Conservation (phyloP, 2,329 filamentous ascomycete species). For the Endoconidiophora laricicola region DNA sequence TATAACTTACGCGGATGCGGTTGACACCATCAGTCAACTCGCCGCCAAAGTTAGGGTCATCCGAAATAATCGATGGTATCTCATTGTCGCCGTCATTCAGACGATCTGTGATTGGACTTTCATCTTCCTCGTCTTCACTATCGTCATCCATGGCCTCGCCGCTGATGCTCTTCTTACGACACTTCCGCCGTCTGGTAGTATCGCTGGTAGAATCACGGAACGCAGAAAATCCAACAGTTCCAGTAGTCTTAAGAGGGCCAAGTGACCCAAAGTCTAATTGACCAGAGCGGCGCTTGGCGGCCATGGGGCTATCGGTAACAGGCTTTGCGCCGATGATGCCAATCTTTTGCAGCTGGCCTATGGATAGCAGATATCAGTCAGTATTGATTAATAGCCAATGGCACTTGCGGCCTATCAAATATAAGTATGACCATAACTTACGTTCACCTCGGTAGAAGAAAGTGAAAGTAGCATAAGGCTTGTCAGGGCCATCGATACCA, state of each 20-base stretch:
- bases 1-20: slow-evolving; percentile 53
- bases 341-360: slow-evolving; percentile 93
- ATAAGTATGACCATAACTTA: slow-evolving; percentile 33
- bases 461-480: slow-evolving; percentile 91
- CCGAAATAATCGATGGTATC: slow-evolving; percentile 43
- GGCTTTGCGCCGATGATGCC: slow-evolving; percentile 61
- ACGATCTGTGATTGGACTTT: slow-evolving; percentile 43
- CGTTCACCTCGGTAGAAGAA: slow-evolving; percentile 95
- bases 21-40: slow-evolving; percentile 68
- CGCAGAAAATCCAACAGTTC: slow-evolving; percentile 75
- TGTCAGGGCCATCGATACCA: slow-evolving; percentile 87
- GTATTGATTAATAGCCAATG: neutral
- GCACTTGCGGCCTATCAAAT: neutral
- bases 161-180: slow-evolving; percentile 46
- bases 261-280: slow-evolving; percentile 75
- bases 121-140: slow-evolving; percentile 59
- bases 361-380: neutral
- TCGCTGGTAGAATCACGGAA: slow-evolving; percentile 59
- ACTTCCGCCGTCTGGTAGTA: slow-evolving; percentile 38
- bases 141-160: slow-evolving; percentile 49
- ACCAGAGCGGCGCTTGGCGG: slow-evolving; percentile 61
- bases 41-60: slow-evolving; percentile 55
- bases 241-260: slow-evolving; percentile 68
- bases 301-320: slow-evolving; percentile 41
- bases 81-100: slow-evolving; percentile 49